A percentile compares a stretch with the other conserved stretches of the same genome.
phyloP scores from a whole-genome alignment of 345 rosid species.

The Clausena lansium region DNA sequence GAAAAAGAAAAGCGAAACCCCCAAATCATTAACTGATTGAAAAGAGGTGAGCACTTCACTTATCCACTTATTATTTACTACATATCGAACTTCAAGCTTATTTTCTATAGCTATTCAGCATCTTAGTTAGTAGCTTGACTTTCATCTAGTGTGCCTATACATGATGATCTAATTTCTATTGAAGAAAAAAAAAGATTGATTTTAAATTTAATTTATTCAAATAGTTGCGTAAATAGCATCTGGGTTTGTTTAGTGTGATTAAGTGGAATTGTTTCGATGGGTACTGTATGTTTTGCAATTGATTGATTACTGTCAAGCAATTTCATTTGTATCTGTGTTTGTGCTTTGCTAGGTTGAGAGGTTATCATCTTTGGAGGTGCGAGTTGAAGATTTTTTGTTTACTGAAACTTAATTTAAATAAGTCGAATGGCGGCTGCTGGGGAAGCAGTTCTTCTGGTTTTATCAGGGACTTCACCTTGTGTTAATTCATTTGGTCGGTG shows the following conservation, averaged over 20 bases:
- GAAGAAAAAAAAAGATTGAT: neutral
- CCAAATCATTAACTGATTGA: no score
- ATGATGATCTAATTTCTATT: no score
- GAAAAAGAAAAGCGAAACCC: neutral
- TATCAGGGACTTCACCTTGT: conserved; percentile 25
- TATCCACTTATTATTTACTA: neutral
- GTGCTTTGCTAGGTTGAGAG: neutral
- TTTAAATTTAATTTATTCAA: neutral
- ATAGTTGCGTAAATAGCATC: neutral
- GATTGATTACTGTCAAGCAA: neutral
- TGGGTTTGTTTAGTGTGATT: no score
- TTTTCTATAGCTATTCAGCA: neutral
- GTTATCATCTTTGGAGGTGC: conserved; percentile 1
- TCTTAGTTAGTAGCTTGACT: neutral
- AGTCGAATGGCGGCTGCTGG: conserved; percentile 46
- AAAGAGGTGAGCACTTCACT: neutral
- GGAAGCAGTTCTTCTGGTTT: conserved; percentile 37
- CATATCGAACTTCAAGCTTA: neutral
- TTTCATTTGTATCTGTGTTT: neutral
- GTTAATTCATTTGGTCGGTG: conserved; percentile 19
- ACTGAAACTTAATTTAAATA: neutral
- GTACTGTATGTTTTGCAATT: neutral
- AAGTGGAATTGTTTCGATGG: no score
- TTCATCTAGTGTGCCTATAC: neutral
- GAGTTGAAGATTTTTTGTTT: conserved; percentile 5